phyloP scores from a whole-genome alignment of 2,329 filamentous ascomycete species.

The Cladosporium oxysporum region DNA sequence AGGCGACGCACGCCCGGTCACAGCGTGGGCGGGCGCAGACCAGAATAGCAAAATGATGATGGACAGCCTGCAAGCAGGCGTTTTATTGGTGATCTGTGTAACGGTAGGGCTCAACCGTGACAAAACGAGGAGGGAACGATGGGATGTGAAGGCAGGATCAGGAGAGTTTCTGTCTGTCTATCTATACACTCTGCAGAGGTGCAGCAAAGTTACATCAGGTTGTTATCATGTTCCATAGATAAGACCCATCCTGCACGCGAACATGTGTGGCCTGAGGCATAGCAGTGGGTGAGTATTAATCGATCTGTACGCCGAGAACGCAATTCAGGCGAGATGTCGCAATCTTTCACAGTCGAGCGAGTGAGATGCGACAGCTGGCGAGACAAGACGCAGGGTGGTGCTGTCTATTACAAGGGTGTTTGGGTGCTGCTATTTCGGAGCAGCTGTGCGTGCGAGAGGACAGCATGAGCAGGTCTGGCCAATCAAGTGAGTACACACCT shows the following conservation, averaged over 20 bases:
- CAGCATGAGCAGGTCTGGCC: background rate
- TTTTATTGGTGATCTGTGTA: conserved; percentile 18
- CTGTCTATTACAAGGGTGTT: background rate
- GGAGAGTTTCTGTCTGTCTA: background rate
- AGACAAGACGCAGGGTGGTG: conserved; percentile 13
- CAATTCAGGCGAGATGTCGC: conserved; percentile 14
- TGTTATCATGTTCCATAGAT: conserved; percentile 4
- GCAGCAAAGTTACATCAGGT: background rate
- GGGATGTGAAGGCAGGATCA: background rate
- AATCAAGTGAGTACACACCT: background rate
- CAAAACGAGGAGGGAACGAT: background rate
- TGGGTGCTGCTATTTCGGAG: background rate
- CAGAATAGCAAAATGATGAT: background rate
- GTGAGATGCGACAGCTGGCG: conserved; percentile 12
- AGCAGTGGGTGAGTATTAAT: background rate
- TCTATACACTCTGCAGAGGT: background rate
- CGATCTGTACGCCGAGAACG: background rate
- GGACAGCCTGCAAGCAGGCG: conserved; percentile 11
- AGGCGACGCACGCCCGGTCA: conserved; percentile 7
- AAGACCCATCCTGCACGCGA: background rate
- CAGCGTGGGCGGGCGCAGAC: background rate
- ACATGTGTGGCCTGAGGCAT: background rate
- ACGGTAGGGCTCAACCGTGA: background rate
- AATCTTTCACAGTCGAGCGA: conserved; percentile 9
- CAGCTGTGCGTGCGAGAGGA: background rate